phyloP scores from a whole-genome alignment of 768 basidiomycete species.

The Termitomyces heimii region DNA sequence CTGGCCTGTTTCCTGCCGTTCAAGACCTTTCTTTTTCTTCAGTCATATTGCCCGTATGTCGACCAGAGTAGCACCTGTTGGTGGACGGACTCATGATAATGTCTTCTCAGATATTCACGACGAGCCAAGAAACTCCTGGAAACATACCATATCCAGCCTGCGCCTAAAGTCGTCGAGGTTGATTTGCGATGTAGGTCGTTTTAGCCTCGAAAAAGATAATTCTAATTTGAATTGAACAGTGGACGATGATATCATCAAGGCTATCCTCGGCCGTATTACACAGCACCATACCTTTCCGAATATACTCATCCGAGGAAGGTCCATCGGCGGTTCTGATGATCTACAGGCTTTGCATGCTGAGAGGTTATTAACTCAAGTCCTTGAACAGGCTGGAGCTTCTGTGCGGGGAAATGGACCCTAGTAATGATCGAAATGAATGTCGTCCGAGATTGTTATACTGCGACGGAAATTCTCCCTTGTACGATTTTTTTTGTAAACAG shows the following conservation, averaged over 20 bases:
- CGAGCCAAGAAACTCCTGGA: slow-evolving; percentile 59
- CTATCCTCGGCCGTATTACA: slow-evolving; percentile 61
- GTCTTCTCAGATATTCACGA: slow-evolving; percentile 44
- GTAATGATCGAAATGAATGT: slow-evolving; percentile 2
- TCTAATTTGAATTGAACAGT: slow-evolving; percentile 26
- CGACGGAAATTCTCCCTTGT: neutral
- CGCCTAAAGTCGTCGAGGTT: slow-evolving; percentile 69
- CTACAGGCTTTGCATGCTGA: slow-evolving; percentile 46
- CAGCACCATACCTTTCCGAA: slow-evolving; percentile 72
- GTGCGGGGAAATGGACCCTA: slow-evolving; percentile 20
- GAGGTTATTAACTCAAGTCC: slow-evolving; percentile 33
- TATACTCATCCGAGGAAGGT: slow-evolving; percentile 54
- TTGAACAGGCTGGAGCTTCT: slow-evolving; percentile 42
- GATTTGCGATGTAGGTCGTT: slow-evolving; percentile 54
- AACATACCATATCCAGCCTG: slow-evolving; percentile 52
- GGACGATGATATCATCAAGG: slow-evolving; percentile 59
- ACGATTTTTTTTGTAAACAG: neutral
- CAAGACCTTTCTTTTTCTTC: neutral
- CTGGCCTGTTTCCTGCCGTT: neutral
- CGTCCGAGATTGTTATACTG: neutral
- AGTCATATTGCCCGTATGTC: slow-evolving; percentile 73
- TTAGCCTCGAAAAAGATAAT: neutral
- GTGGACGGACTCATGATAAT: neutral
- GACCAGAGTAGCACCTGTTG: neutral
- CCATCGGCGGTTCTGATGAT: slow-evolving; percentile 64